Percentiles rank a stretch among this genome's conserved stretches.
These are phyloP conservation scores for Fomitopsis pulvina DNA, from an alignment of 768 basidiomycete genomes.

Conservation along the genomic window DNA sequence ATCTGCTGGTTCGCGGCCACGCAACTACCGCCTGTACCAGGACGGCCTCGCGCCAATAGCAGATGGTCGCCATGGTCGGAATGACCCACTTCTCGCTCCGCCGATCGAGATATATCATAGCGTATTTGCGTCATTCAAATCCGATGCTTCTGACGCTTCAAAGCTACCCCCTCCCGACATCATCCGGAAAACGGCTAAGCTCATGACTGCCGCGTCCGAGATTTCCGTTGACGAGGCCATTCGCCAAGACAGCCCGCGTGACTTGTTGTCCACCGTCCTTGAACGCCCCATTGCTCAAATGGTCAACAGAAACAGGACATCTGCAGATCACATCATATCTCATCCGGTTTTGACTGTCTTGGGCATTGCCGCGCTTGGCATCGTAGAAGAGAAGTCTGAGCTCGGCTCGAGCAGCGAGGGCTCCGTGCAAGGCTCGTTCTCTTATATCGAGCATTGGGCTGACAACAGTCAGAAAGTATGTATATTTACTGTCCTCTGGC, in stretches of 20 bases:
- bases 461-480: background rate
- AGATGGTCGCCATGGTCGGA: too few relatives aligned
- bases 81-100: too few relatives aligned
- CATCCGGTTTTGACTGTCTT: background rate
- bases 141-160: too few relatives aligned
- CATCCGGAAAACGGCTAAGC: background rate
- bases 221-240: background rate
- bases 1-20: too few relatives aligned
- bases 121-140: too few relatives aligned
- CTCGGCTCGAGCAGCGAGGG: background rate
- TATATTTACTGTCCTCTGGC: background rate
- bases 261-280: background rate
- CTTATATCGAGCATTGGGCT: background rate
- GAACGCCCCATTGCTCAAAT: background rate
- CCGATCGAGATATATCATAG: too few relatives aligned
- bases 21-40: too few relatives aligned
- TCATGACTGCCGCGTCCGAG: background rate
- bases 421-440: conserved; percentile 1
- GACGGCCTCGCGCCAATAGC: too few relatives aligned
- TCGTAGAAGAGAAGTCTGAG: background rate
- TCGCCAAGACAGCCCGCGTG: background rate
- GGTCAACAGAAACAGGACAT: background rate
- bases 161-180: too few relatives aligned
- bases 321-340: background rate
- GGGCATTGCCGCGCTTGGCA: background rate